A percentile compares a stretch with the other conserved stretches of the same genome.
phyloP scores from a whole-genome alignment of 305 asterid genomes.

The Fraxinus latifolia region DNA sequence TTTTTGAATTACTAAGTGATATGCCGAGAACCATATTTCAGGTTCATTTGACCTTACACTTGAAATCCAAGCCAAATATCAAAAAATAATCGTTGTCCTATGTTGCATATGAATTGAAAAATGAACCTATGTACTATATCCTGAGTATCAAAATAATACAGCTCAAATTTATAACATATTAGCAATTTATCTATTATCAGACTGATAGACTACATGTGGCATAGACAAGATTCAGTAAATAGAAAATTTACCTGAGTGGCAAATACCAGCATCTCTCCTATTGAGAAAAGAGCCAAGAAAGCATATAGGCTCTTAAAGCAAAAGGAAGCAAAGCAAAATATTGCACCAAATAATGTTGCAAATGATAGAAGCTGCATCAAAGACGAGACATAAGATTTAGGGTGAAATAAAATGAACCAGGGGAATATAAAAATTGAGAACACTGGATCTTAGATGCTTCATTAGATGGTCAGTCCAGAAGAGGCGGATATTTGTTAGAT shows the following conservation, averaged over 20 bases:
- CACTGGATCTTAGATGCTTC: neutral
- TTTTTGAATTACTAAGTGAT: neutral
- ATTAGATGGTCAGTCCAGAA: neutral
- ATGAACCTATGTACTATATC: neutral
- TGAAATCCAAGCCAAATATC: neutral
- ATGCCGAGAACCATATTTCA: neutral
- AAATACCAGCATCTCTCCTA: slow-evolving; percentile 85
- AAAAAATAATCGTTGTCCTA: neutral
- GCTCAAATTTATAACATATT: neutral
- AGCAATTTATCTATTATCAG: neutral
- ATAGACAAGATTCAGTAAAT: neutral
- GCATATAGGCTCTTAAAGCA: slow-evolving; percentile 70
- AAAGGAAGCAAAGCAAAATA: slow-evolving; percentile 81
- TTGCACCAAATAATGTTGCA: slow-evolving; percentile 70
- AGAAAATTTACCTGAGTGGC: slow-evolving; percentile 72
- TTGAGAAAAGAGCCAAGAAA: slow-evolving; percentile 59
- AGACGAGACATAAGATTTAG: neutral
- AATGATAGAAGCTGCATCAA: slow-evolving; percentile 68
- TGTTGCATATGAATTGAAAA: neutral
- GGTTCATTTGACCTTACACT: neutral
- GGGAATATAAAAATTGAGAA: neutral
- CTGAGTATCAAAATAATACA: neutral
- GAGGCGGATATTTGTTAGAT: neutral
- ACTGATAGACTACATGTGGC: neutral
- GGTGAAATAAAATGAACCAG: neutral